Evolutionary conservation across 768 basidiomycete genomes (phyloP), one percentile per base, ranked within the genome.

Genomic region (Lenzites betulinus): DNA sequence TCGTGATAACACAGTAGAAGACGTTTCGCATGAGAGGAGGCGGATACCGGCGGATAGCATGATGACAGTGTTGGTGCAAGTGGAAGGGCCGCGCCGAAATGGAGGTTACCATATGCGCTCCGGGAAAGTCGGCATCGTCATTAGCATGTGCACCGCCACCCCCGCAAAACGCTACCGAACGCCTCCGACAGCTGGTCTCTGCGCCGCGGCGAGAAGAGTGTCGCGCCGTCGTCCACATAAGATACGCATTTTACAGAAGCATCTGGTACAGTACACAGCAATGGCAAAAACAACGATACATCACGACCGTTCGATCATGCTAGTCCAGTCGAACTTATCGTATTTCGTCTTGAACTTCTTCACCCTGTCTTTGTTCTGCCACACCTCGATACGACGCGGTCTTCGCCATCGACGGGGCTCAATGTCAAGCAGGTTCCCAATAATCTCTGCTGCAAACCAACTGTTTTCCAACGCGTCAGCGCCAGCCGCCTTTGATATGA

Each of bases 361-460:
- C 52, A 92, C 85, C 52, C 95, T 79, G 51, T 89, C 84, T 64
- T 82, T 83, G 70, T 94, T 89, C 62, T 81, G 79, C 49, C 82
- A 76, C 39, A 81, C 81, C 66, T 96, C 94, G 47, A 94, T 75
- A 63, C 82, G 80, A 66, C 83, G 82, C 2, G 96, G 95, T 65
- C 87, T 81, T 54, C 90, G 77, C 96, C 96, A 99, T 65, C 80
- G 80, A 56, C 93, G 78, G 1, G 95, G 86, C 69, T 96, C 94
- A 39, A 97, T 70, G 13, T 93, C 94, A 50, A 99, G 77, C 57
- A 97, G 71, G 66, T 93, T 94, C 8, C 96, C 96, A 63, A 98
- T 88, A 66, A 98, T 96, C 74, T 99, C 96, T 18, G 84, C 88
- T 0, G 94, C 95, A 71, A 99, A 99, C 71, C 92, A 97, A 60